Evolutionary conservation across 768 basidiomycete species (phyloP).

Genomic region (Mycena metata): DNA sequence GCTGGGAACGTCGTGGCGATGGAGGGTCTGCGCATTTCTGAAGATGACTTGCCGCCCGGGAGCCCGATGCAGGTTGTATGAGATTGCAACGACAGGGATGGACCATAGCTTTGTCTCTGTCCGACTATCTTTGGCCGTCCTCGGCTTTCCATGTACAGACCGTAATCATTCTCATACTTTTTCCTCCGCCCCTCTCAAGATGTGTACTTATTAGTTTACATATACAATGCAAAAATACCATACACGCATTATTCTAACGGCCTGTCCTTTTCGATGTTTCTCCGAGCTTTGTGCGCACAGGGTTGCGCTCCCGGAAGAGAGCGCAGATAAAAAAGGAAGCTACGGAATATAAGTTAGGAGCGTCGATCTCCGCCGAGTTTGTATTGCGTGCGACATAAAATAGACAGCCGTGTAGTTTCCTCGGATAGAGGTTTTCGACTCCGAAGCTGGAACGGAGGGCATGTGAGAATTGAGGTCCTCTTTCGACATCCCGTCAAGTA

Average conservation of each 20-base stretch:
- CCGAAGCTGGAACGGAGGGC: background rate
- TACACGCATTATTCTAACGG: slow-evolving; percentile 34
- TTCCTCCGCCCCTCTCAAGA: background rate
- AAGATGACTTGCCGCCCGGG: slow-evolving; percentile 38
- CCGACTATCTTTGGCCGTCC: slow-evolving; percentile 8
- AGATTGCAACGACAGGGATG: background rate
- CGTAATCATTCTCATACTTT: slow-evolving; percentile 3
- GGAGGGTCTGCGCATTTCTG: slow-evolving; percentile 42
- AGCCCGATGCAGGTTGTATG: slow-evolving; percentile 44
- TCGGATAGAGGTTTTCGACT: slow-evolving; percentile 14
- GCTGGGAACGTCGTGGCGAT: slow-evolving; percentile 47
- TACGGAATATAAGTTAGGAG: background rate
- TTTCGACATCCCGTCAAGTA: background rate
- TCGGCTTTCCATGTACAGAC: slow-evolving; percentile 24
- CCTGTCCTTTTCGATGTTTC: background rate
- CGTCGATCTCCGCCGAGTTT: slow-evolving; percentile 25
- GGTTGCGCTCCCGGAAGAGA: background rate
- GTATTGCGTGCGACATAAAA: background rate
- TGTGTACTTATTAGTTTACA: slow-evolving; percentile 34
- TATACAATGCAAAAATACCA: slow-evolving; percentile 14
- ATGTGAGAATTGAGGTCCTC: background rate
- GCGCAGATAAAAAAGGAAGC: background rate
- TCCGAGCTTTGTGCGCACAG: slow-evolving; percentile 18
- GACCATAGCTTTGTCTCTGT: slow-evolving; percentile 7
- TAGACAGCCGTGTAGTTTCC: slow-evolving; percentile 9